Conservation (phyloP, 2,329 filamentous ascomycete genomes). For the Diaporthe sp. region DNA sequence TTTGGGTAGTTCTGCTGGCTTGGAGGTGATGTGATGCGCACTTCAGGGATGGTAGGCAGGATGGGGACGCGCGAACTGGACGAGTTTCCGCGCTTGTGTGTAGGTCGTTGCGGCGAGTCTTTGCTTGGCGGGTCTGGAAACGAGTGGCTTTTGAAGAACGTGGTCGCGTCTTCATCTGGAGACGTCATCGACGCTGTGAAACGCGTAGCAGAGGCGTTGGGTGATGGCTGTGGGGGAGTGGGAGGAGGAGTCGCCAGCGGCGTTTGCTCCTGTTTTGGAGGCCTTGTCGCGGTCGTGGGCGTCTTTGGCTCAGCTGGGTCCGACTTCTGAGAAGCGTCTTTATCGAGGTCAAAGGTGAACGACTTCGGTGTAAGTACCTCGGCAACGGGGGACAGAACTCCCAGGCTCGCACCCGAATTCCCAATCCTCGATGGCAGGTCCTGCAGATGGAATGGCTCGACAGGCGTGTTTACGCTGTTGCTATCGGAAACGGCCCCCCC, state of each 20-base stretch:
- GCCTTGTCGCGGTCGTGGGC: conserved; percentile 34
- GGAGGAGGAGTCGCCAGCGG: conserved; percentile 39
- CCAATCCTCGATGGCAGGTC: conserved; percentile 60
- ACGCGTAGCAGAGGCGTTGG: neutral
- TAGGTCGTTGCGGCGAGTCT: conserved; percentile 2
- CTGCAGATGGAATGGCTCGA: conserved; percentile 66
- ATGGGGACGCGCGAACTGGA: conserved; percentile 44
- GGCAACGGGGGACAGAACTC: conserved; percentile 47
- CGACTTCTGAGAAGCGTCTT: conserved; percentile 38
- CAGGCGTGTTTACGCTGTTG: conserved; percentile 52
- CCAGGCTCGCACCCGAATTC: conserved; percentile 53
- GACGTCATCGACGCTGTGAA: neutral
- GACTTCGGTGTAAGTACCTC: conserved; percentile 48
- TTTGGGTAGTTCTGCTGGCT: conserved; percentile 33
- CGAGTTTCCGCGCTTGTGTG: conserved; percentile 43
- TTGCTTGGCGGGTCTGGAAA: neutral
- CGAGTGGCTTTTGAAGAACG: conserved; percentile 10
- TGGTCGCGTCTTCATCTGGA: conserved; percentile 33
- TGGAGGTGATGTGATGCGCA: conserved; percentile 48
- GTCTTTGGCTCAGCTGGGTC: conserved; percentile 30
- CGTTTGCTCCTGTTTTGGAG: conserved; percentile 36
- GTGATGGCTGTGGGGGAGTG: conserved; percentile 29
- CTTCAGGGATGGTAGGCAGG: conserved; percentile 60
- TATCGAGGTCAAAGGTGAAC: conserved; percentile 44
- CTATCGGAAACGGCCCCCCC: conserved; percentile 22